phyloP scores from a whole-genome alignment of 2,329 filamentous ascomycete species.

The Ceratocystiopsis sp. region DNA sequence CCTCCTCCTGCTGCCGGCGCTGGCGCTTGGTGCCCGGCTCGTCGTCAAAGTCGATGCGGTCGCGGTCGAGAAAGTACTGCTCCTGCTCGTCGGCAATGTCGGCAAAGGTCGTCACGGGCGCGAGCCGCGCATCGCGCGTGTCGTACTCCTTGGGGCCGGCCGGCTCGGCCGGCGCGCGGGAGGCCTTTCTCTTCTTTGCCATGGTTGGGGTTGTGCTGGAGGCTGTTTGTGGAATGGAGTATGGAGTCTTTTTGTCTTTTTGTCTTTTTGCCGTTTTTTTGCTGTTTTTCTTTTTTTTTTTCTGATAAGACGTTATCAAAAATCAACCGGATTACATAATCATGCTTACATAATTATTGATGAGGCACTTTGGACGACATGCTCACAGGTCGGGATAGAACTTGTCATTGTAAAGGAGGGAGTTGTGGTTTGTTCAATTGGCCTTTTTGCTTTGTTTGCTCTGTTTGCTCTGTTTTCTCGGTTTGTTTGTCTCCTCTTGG shows the following conservation, averaged over 20 bases:
- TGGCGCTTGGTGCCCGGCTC: constrained; percentile 61
- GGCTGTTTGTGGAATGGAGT: background rate
- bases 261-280: too few species aligned
- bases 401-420: too few species aligned
- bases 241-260: constrained; percentile 5
- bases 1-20: constrained; percentile 44
- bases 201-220: constrained; percentile 19
- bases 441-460: too few species aligned
- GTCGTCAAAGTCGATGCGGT: constrained; percentile 75
- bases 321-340: too few species aligned
- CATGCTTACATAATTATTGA: too few species aligned
- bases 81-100: constrained; percentile 90
- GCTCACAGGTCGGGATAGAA: too few species aligned
- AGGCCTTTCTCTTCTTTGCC: constrained; percentile 57
- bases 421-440: too few species aligned
- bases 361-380: too few species aligned
- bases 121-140: constrained; percentile 42
- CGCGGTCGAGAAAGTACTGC: constrained; percentile 74
- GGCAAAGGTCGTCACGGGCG: constrained; percentile 44
- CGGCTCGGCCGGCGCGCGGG: constrained; percentile 26
- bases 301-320: constrained; percentile 5
- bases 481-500: too few species aligned
- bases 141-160: constrained; percentile 38
- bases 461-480: too few species aligned
- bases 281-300: constrained; percentile 2